Percentiles rank a stretch among this genome's conserved stretches.
phyloP scores from a whole-genome alignment of 2,329 filamentous ascomycete species.

The Botrytis tulipae region DNA sequence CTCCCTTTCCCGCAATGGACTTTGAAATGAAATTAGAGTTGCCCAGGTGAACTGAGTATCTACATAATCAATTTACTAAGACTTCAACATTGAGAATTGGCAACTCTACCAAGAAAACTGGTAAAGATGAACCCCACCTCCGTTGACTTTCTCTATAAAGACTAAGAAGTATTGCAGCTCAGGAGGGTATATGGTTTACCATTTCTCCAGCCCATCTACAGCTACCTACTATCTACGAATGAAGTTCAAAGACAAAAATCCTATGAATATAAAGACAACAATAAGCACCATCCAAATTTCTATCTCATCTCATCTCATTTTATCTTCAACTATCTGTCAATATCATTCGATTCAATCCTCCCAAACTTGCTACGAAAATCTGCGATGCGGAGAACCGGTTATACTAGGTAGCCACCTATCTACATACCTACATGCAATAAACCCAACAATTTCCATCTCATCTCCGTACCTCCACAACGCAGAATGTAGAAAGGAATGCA shows the following conservation, averaged over 20 bases:
- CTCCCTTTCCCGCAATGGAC: not conserved
- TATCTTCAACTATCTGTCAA: too few species aligned
- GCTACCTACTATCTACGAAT: not conserved
- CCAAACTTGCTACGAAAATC: not conserved
- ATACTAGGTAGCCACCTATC: too few species aligned
- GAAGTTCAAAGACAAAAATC: not conserved
- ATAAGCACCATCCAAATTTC: not conserved
- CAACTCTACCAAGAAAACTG: not conserved
- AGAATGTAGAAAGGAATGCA: not conserved
- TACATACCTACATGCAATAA: not conserved
- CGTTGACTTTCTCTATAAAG: not conserved
- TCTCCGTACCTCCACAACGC: not conserved
- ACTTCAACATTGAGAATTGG: not conserved
- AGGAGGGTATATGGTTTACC: not conserved
- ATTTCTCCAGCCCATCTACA: not conserved
- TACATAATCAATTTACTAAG: not conserved
- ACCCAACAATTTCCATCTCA: not conserved
- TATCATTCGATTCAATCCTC: too few species aligned
- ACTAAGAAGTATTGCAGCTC: not conserved
- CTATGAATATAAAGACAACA: not conserved
- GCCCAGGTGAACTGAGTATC: not conserved
- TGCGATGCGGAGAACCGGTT: accelerated
- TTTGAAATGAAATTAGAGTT: not conserved
- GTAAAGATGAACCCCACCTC: not conserved
- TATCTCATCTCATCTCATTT: not conserved